Base-by-base conservation (phyloP, 2,329 filamentous ascomycete genomes). In the Apiospora koreana region DNA sequence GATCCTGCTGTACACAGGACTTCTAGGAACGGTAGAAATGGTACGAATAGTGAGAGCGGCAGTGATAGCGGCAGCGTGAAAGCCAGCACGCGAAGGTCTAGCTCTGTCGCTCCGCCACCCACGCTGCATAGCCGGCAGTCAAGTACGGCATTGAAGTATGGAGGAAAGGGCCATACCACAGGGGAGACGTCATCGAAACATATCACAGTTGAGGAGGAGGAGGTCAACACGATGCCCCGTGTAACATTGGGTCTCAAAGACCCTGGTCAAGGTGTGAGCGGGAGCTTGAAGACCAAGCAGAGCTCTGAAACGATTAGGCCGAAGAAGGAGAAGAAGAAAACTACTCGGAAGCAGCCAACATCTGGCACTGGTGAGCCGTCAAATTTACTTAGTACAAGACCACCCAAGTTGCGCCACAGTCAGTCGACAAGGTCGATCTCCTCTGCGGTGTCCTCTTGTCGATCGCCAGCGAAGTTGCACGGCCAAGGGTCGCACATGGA, bases 121-220 rank as follows among this genome's bases (percentile, higher is more conserved):
- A 84, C 80, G 72, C 83, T 84, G 80, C 90, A 81, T 78, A 91
- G 77, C 77, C 90, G 80, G 84, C 93, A 92, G 72, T 94, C 93
- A 10, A 90, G 87, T 75, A 81, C 87, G 72, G 89, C 91, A 67
- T 88, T 92, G 45, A 91, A 91, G 72, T 87, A 93, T 50, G 83
- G 86, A 69, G 83, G 86, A 69, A 93, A 94, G 78, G 86, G 88
- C 43, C 94, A 95, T 79, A 84, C 89, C 38, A 79, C 83, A 14
- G 84, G 86, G 68, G 93, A 97, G 78, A 91, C 90, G n/a, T 92
- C 93, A 45, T 88, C 91, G 70, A 91, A 92, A 78, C 96, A 94
- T 76, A 98, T 99, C 94, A 98, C 94, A 12, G 95, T 98, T 18
- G 96, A 99, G 83, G 98, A 96, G 0, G 96, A 99, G 81, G 97